These are phyloP conservation scores for Mentha longifolia DNA, from an alignment of 257 asterid genomes.

Conservation along the genomic window DNA sequence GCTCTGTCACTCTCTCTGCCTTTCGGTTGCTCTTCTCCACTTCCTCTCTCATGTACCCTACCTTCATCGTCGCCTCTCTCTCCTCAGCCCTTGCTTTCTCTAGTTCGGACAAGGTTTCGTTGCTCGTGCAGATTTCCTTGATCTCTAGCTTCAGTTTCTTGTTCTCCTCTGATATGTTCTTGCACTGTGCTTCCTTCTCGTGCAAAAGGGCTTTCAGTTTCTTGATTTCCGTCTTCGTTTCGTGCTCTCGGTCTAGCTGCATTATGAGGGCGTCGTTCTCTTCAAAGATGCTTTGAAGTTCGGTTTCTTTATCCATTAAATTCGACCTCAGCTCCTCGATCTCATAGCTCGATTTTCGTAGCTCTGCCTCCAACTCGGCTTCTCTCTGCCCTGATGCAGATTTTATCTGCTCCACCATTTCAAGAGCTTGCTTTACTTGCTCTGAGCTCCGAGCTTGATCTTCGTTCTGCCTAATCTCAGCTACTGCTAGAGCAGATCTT, in stretches of 20 bases:
- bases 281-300: conserved; percentile 77
- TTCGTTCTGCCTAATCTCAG: conserved; percentile 60
- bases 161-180: conserved; percentile 51
- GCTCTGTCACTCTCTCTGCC: conserved; percentile 60
- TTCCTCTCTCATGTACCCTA: conserved; percentile 59
- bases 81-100: conserved; percentile 63
- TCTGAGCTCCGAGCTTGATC: conserved; percentile 52
- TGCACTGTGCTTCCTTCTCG: conserved; percentile 55
- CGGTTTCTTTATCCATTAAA: conserved; percentile 88
- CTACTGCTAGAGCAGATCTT: conserved; percentile 63
- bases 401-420: conserved; percentile 61
- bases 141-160: conserved; percentile 50
- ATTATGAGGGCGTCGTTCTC: conserved; percentile 67
- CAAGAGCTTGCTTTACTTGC: conserved; percentile 49
- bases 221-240: conserved; percentile 42
- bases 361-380: conserved; percentile 59
- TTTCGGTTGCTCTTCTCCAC: conserved; percentile 61
- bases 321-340: conserved; percentile 81
- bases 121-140: conserved; percentile 33
- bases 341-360: conserved; percentile 50
- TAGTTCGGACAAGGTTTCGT: conserved; percentile 41
- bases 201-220: conserved; percentile 45
- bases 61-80: conserved; percentile 63
- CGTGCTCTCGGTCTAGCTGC: conserved; percentile 48
- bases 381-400: conserved; percentile 54